Evolutionary conservation across 73 alveolate genomes (phyloP).

Genomic region (Loxodes magnus): DNA sequence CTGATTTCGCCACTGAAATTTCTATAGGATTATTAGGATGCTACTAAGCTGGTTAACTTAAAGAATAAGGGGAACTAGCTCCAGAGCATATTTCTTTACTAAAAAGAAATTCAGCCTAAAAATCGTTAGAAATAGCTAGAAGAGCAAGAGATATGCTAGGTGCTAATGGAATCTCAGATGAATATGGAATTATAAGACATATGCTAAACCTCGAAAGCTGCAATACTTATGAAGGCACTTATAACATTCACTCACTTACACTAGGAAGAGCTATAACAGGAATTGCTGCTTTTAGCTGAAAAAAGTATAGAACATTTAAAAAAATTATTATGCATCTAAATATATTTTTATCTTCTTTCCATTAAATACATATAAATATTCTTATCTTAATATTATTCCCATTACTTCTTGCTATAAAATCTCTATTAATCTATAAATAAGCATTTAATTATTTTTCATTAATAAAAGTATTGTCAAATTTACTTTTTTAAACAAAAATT

Average conservation of each 20-base stretch:
- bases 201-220: conserved; percentile 75
- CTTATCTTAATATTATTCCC: too few species aligned
- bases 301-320: too few species aligned
- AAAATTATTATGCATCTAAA: too few species aligned
- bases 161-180: conserved; percentile 91
- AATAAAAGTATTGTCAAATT: too few species aligned
- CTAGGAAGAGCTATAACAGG: conserved; percentile 92
- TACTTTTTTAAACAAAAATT: too few species aligned
- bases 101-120: conserved; percentile 83
- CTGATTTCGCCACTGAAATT: conserved; percentile 76
- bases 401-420: too few species aligned
- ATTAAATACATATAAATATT: too few species aligned
- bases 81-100: conserved; percentile 82
- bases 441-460: too few species aligned
- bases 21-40: conserved; percentile 32
- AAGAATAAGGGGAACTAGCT: conserved; percentile 61
- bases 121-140: conserved; percentile 68
- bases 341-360: too few species aligned
- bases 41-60: conserved; percentile 37
- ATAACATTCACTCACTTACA: conserved; percentile 64
- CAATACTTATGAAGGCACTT: conserved; percentile 73
- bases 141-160: conserved; percentile 88
- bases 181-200: conserved; percentile 81
- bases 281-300: conserved; percentile 60
- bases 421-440: too few species aligned